These are phyloP conservation scores for Metschnikowia koreensis DNA, from an alignment of 805 yeast genomes.

Conservation along the genomic window DNA sequence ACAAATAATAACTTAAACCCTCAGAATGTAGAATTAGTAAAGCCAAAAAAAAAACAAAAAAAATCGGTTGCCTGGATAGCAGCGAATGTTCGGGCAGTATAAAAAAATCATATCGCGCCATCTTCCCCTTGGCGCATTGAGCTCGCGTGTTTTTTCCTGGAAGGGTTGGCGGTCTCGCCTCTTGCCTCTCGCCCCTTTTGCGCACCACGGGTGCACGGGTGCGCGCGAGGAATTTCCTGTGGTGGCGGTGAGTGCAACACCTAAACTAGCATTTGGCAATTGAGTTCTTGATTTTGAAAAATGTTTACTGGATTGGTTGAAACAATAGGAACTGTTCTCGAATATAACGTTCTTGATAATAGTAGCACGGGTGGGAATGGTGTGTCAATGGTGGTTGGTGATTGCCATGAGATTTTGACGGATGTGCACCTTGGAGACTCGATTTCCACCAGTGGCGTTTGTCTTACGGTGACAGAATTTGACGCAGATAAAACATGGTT, in stretches of 20 bases:
- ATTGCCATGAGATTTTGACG: constrained; percentile 58
- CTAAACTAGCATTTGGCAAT: too few relatives aligned
- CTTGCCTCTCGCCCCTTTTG: too few relatives aligned
- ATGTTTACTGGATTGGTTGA: constrained; percentile 98
- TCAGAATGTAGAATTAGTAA: neutral
- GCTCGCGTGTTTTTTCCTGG: neutral
- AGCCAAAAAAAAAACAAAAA: too few relatives aligned
- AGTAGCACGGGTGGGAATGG: constrained; percentile 68
- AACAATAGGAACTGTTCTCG: constrained; percentile 64
- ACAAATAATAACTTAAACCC: neutral
- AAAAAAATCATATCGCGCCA: too few relatives aligned
- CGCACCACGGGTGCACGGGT: too few relatives aligned
- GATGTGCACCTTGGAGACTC: constrained; percentile 96
- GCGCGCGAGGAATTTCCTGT: too few relatives aligned
- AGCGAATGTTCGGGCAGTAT: too few relatives aligned
- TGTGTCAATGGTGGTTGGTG: constrained; percentile 62
- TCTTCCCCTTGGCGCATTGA: neutral
- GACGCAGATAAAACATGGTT: constrained; percentile 48
- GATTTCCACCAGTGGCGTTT: constrained; percentile 83
- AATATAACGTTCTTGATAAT: constrained; percentile 45
- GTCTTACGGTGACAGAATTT: constrained; percentile 90
- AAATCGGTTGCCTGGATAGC: too few relatives aligned
- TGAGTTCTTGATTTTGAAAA: too few relatives aligned
- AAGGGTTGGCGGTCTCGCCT: neutral
- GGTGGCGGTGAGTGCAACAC: too few relatives aligned